Percentiles rank a stretch among this genome's conserved stretches.
Conservation (phyloP, 768 basidiomycete species). For the Xerocomus brunneocitrinus region DNA sequence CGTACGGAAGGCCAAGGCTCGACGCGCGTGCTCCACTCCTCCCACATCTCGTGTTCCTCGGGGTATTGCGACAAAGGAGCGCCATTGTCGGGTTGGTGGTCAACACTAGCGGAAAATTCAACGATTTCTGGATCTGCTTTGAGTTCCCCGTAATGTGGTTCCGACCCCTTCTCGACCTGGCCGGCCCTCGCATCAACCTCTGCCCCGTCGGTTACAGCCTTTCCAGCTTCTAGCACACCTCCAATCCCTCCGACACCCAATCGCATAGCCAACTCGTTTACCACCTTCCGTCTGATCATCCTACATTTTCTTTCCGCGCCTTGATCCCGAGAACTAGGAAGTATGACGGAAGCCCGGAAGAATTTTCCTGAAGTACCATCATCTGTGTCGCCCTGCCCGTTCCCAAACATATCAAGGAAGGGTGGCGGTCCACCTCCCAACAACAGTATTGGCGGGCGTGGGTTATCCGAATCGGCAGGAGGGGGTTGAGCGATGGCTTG, state of each 20-base stretch:
- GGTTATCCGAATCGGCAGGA: constrained; percentile 27
- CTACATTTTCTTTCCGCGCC: constrained; percentile 53
- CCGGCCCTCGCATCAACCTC: constrained; percentile 5
- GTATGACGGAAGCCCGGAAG: constrained; percentile 66
- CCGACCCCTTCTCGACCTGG: constrained; percentile 3
- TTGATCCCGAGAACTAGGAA: constrained; percentile 57
- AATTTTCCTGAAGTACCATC: constrained; percentile 34
- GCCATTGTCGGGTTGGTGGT: background rate
- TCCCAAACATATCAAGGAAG: constrained; percentile 25
- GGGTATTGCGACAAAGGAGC: constrained; percentile 10
- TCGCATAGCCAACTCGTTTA: constrained; percentile 79
- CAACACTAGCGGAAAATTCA: constrained; percentile 15
- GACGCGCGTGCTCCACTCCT: constrained; percentile 66
- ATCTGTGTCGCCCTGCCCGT: constrained; percentile 16
- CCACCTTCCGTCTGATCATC: constrained; percentile 59
- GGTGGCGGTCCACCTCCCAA: constrained; percentile 20
- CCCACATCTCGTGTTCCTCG: constrained; percentile 39
- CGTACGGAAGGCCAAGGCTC: constrained; percentile 68
- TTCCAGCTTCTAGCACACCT: constrained; percentile 46
- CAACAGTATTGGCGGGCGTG: constrained; percentile 23
- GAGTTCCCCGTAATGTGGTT: constrained; percentile 9
- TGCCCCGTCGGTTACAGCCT: background rate
- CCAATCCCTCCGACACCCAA: constrained; percentile 78
- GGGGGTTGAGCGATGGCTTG: constrained; percentile 21
- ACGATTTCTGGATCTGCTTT: constrained; percentile 17